Percentiles rank a stretch among this genome's conserved stretches.
phyloP scores from a whole-genome alignment of 495 filamentous ascomycete genomes.

The Daldinia childiae region DNA sequence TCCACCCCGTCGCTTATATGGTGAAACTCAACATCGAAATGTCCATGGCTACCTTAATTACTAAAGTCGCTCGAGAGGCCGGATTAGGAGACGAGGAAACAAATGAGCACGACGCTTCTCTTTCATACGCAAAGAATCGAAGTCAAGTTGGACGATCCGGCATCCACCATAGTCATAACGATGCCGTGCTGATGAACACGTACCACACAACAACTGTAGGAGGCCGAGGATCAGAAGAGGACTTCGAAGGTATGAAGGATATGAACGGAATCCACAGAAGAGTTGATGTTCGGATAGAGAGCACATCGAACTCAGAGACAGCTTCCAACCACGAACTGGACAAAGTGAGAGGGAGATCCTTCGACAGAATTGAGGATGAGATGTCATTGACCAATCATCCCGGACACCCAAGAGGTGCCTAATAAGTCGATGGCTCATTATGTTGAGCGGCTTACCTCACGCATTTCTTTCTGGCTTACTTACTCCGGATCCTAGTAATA shows the following conservation, averaged over 20 bases:
- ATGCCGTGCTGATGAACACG: slow-evolving; percentile 14
- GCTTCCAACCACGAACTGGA: slow-evolving; percentile 1
- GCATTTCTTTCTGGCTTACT: background rate
- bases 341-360: slow-evolving; percentile 4
- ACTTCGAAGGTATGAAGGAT: slow-evolving; percentile 12
- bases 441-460: background rate
- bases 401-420: slow-evolving; percentile 7
- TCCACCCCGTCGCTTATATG: slow-evolving; percentile 62
- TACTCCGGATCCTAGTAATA: background rate
- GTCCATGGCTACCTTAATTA: slow-evolving; percentile 61
- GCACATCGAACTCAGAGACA: slow-evolving; percentile 18
- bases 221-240: slow-evolving; percentile 17
- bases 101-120: background rate
- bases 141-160: background rate
- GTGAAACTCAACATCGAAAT: slow-evolving; percentile 66
- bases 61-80: slow-evolving; percentile 21
- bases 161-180: slow-evolving; percentile 8
- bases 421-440: background rate
- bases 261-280: slow-evolving; percentile 14
- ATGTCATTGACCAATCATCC: slow-evolving; percentile 17
- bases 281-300: slow-evolving; percentile 24
- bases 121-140: slow-evolving; percentile 17
- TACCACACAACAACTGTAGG: slow-evolving; percentile 16
- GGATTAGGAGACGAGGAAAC: slow-evolving; percentile 11
- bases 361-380: slow-evolving; percentile 21